Evolutionary conservation across 2,329 filamentous ascomycete genomes (phyloP), one percentile per base, ranked within the genome.

Genomic region (Phialophora chinensis): DNA sequence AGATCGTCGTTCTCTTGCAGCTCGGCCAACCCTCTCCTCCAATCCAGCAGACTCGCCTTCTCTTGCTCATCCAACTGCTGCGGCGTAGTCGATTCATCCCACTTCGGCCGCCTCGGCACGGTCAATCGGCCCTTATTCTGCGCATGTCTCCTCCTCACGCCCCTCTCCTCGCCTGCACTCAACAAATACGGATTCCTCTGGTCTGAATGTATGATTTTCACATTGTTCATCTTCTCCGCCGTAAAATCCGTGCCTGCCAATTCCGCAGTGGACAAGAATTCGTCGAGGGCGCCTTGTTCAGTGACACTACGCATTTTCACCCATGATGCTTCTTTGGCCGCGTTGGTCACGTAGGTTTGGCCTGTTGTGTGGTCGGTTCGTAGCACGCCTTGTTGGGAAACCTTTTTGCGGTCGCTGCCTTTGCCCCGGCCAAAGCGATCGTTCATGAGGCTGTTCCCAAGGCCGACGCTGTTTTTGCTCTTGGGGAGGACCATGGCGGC

Each of bases 221-320:
- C 91, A 76, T 96, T 98, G 81, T 94, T 98, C 87, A 96, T 91
- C 86, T 98, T 98, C 83, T 98, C 93, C 31, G 95, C 96, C 0
- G 94, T 98, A 79, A 99, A 99, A 78, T 99, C 95, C 72, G 95
- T 99, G 71, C 93, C 94, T n/a, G 95, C 95, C 73, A 99, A 84
- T 81, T 98, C 93, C 70, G 95, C 96, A 1, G 95, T 99, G 65
- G 91, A 91, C 71, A 99, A 83, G 79, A 99, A 99, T 79, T 99
- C 95, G 79, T 99, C 95, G 69, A 99, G 88, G 53, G 93, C 93
- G 72, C 90, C 93, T 80, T 99, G 95, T 83, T 99, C 92, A 4
- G 95, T 99, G 73, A 99, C 91, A 78, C 92, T 97, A 82, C 94
- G 92, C 95, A 99, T 98, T 85, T 98, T 99, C 76, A 98, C 92